Conservation (phyloP, 2,329 filamentous ascomycete genomes). For the Pezicula radicicola region DNA sequence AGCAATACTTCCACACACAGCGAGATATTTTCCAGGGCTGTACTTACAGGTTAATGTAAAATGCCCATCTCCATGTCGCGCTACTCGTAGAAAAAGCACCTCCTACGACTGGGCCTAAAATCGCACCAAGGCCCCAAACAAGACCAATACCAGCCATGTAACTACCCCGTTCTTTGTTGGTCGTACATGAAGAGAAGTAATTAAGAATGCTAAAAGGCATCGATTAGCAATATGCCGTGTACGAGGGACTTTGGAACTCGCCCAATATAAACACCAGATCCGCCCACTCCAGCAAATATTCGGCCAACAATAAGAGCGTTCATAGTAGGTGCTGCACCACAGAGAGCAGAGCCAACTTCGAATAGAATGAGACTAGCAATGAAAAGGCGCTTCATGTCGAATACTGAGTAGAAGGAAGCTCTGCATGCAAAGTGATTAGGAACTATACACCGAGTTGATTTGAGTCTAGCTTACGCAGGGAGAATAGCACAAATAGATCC, state of each 20-base stretch:
- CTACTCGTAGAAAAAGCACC: constrained; percentile 30
- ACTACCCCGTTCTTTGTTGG: constrained; percentile 24
- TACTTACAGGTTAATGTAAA: constrained; percentile 28
- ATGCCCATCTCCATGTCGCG: constrained; percentile 32
- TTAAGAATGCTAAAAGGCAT: constrained; percentile 15
- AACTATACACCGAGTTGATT: background rate
- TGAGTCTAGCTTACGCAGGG: constrained; percentile 2
- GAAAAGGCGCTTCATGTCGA: constrained; percentile 21
- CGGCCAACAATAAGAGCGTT: constrained; percentile 42
- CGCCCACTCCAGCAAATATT: constrained; percentile 37
- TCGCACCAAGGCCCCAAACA: constrained; percentile 34
- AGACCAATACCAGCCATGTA: constrained; percentile 30
- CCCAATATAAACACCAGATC: constrained; percentile 38
- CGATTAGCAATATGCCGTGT: background rate
- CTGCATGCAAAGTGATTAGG: background rate
- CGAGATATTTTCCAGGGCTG: no score
- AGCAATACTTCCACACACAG: constrained; percentile 20
- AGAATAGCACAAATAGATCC: constrained; percentile 21
- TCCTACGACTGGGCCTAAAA: constrained; percentile 36
- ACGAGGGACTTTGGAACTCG: background rate
- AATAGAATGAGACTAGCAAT: constrained; percentile 15
- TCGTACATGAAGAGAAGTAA: constrained; percentile 27
- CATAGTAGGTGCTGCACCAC: constrained; percentile 26
- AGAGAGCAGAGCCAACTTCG: constrained; percentile 23
- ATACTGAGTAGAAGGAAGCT: constrained; percentile 14